Evolutionary conservation across 495 filamentous ascomycete genomes (phyloP), one percentile per base, ranked within the genome.

Genomic region (Penicillium waksmanii): DNA sequence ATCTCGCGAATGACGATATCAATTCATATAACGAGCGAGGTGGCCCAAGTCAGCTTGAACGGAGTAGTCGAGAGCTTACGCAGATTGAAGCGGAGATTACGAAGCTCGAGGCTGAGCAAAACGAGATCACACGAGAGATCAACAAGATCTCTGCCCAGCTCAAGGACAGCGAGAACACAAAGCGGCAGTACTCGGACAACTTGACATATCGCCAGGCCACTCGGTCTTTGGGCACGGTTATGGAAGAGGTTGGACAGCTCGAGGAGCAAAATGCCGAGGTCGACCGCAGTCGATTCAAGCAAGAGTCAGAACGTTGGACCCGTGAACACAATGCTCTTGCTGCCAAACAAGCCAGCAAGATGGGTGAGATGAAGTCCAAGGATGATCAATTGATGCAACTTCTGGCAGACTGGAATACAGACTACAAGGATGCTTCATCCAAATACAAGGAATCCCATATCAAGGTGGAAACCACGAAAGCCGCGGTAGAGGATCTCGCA

Each of bases 381-480:
- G 92, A 98, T 66, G 82, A 88, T 51, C 85, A 94, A 61, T 76
- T 97, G 17, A 75, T 68, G 55, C 81, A 87, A 42, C 79, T 93
- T 12, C 65, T 89, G 15, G 74, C 80, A 6, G 92, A 97, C 58
- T 99, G 88, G 84, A 83, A 92, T 18, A 86, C 86, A 3, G 90
- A 97, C 48, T 97, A 96, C 77, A 87, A 92, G 65, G 84, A 91
- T 68, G 92, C 94, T 17, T 85, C 86, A n/a, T 66, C 77, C 33
- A 89, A 91, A 61, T 98, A 91, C 76, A 91, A 91, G 64, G 91
- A 96, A 73, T 81, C 88, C 0, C 89, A 96, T 67, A 91, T 97
- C 78, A 89, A 89, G 61, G 91, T 97, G 2, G 91, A 96, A 71
- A 93, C 92, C 0, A 97, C 92, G 31, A 96, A 94, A 71, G 93